phyloP scores from a whole-genome alignment of 208 protist genomes.

The Trichomonas tenax region DNA sequence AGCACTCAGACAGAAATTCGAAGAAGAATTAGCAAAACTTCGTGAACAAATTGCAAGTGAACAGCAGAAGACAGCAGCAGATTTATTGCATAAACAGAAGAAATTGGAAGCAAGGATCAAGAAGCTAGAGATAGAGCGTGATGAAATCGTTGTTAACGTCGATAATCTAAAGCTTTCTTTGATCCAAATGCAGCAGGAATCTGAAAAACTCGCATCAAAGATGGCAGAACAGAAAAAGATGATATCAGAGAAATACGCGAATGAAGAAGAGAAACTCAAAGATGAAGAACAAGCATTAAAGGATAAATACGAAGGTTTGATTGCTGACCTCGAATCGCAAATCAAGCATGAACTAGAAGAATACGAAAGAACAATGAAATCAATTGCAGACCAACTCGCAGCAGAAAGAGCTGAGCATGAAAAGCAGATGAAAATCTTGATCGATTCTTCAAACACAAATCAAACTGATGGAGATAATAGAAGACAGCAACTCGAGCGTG shows the following conservation, averaged over 20 bases:
- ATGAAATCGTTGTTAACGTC: background rate
- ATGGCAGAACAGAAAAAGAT: background rate
- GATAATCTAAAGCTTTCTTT: background rate
- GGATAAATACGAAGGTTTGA: background rate
- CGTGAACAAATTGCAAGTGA: background rate
- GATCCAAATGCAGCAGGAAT: background rate
- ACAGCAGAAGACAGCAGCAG: background rate
- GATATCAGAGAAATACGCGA: background rate
- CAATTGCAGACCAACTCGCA: background rate
- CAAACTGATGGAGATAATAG: background rate
- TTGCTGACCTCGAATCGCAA: background rate
- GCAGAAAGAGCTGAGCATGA: background rate
- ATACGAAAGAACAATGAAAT: background rate
- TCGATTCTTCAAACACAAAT: background rate
- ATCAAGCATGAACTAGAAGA: background rate
- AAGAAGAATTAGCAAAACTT: background rate
- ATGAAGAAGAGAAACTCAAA: background rate
- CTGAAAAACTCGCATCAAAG: background rate
- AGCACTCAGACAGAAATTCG: background rate
- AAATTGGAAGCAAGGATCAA: background rate
- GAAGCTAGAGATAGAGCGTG: background rate
- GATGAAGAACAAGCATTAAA: background rate
- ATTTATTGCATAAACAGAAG: background rate
- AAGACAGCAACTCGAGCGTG: background rate
- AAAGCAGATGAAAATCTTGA: background rate